phyloP scores from a whole-genome alignment of 2,329 filamentous ascomycete species.

The Ascochyta viciae-villosae region DNA sequence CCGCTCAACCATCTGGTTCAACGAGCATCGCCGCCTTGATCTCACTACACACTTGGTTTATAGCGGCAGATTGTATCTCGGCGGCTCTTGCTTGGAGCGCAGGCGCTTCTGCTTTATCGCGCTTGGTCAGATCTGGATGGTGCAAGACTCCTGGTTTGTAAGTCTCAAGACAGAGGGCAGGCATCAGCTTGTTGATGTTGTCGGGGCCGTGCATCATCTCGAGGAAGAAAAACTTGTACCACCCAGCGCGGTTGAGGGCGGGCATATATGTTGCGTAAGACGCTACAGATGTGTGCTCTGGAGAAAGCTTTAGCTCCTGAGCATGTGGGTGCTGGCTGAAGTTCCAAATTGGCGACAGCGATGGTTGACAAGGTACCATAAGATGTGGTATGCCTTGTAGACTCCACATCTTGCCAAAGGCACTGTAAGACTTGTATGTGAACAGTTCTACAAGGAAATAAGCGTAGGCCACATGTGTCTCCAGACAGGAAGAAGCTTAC shows the following conservation, averaged over 20 bases:
- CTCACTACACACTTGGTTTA: constrained; percentile 41
- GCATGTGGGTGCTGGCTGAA: constrained; percentile 36
- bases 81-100: constrained; percentile 35
- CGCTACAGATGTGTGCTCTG: constrained; percentile 14
- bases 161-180: constrained; percentile 37
- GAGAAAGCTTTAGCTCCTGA: constrained; percentile 30
- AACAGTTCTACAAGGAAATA: constrained; percentile 33
- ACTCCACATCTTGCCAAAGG: constrained; percentile 43
- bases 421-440: constrained; percentile 36
- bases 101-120: constrained; percentile 33
- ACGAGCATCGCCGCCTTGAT: constrained; percentile 35
- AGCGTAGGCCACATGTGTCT: neutral
- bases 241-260: constrained; percentile 45
- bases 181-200: constrained; percentile 36
- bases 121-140: constrained; percentile 42
- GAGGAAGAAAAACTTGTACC: constrained; percentile 48
- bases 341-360: constrained; percentile 39
- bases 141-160: constrained; percentile 42
- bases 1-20: constrained; percentile 13
- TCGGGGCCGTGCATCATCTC: constrained; percentile 38
- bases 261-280: constrained; percentile 40
- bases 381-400: constrained; percentile 44
- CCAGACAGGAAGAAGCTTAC: constrained; percentile 15
- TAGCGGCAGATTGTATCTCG: constrained; percentile 31
- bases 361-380: constrained; percentile 40